These are phyloP conservation scores for Diplodia scrobiculata DNA, from an alignment of 2,329 filamentous ascomycete species.

Conservation along the genomic window DNA sequence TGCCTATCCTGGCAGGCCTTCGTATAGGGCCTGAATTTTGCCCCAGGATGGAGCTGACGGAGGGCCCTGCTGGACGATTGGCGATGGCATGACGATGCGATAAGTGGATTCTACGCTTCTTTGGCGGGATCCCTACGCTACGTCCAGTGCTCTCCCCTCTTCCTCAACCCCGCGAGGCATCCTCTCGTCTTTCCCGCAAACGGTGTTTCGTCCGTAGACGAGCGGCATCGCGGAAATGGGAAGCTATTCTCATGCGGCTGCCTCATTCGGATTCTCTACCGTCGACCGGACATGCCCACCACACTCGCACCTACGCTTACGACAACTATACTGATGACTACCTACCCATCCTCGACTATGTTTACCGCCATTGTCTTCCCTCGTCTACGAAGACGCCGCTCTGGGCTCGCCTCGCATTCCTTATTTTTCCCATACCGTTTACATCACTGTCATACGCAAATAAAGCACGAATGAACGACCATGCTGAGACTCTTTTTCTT, in stretches of 20 bases:
- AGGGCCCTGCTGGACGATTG: no score
- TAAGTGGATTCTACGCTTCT: no score
- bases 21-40: not conserved
- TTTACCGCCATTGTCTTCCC: not conserved
- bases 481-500: conserved; percentile 17
- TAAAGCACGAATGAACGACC: not conserved
- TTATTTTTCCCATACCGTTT: not conserved
- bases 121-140: no score
- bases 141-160: no score
- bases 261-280: not conserved
- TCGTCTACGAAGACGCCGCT: not conserved
- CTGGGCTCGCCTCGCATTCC: not conserved
- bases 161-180: no score
- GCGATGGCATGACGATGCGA: no score
- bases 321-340: not conserved
- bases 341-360: not conserved
- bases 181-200: no score
- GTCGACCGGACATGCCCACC: not conserved
- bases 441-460: not conserved
- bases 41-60: no score
- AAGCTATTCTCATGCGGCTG: not conserved
- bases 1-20: not conserved
- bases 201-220: not conserved
- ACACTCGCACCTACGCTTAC: not conserved
- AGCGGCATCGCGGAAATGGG: not conserved